Base-by-base conservation (phyloP, 768 basidiomycete genomes). In the Podaxis sp. region DNA sequence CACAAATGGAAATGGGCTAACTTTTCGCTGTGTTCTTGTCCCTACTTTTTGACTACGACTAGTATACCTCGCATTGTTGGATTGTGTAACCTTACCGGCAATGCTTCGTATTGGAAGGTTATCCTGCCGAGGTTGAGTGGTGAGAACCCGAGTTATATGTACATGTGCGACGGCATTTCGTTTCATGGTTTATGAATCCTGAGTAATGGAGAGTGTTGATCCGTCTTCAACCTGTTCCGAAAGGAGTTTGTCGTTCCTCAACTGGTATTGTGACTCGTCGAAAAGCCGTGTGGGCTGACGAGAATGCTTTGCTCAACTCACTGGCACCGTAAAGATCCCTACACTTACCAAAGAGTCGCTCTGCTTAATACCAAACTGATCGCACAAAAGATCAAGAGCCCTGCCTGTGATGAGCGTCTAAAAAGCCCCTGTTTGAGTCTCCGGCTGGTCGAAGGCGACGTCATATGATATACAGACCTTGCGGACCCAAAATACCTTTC, bases 401-500 rank as follows among this genome's bases (percentile, higher is more conserved):
- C 77, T 85, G 0, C 91, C 91, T 10, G 84, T 78, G 11, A 81
- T 71, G 13, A 84, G 70, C 7, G 78, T 77, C 89, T 91, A 64
- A n/a, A 41, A 33, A 41, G 33, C 46, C 33, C 48, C n/a, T 58
- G 20, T 33, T 50, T 64, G 37, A 51, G 57, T 37, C 26, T 55
- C 54, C 54, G 30, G 37, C 41, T 49, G 24, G 48, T 38, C 11
- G 4, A 54, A 12, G 50, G 12, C 10, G 7, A 15, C 54, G 46
- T 52, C 46, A 54, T 33, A 8, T 8, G 33, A 33, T 33, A 33
- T 26, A 62, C 74, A 65, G 68, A 90, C 91, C 82, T 90, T 92
- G 54, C 80, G 77, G 60, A 90, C 83, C 92, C 92, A 95, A 54
- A 91, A 81, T 6, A 80, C 68, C 56, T 76, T 77, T 68, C 85